Evolutionary conservation across 176 grass and related monocot species (phyloP), one percentile per base, ranked within the genome.

Genomic region (Thinopyrum elongatum): DNA sequence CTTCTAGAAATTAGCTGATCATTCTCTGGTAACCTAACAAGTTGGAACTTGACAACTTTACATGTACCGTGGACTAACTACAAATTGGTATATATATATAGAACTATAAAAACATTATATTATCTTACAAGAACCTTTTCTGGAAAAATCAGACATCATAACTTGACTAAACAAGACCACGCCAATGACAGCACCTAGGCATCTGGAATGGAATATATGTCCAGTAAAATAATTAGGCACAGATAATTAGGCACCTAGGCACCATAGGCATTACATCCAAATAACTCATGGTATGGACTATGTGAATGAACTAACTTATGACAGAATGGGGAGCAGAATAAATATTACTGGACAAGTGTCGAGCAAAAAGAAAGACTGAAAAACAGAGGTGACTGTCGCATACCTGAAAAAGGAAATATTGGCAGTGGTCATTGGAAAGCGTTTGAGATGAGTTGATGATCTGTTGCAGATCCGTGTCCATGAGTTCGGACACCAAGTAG

Each of bases 401-500:
- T 59, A 87, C 92, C 89, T 94, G 92, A 78, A 94, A 91, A 74
- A 91, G 89, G 42, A 94, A 94, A 63, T 91, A 94, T 59, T 77
- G 89, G 80, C 92, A 94, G 66, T 94, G 89, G 12, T 94, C 86
- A 65, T 73, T 87, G 7, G 92, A 91, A 66, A 94, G 89, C 55
- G 74, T 34, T 21, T 84, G 80, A 39, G 79, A 73, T 6, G 92
- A 94, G 26, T 78, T 94, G 34, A 94, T 87, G 53, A 94, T 89
- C 34, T 94, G 75, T 60, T 94, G 79, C 41, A 94, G 76, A 78
- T 94, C 89, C 3, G 81, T 91, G 76, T 91, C 89, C 89, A 91
- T 91, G 36, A 91, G 89, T 60, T 87, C 81, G 67, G 80, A 89
- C 80, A 94, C 92, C 58, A 94, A 53, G 57, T 91, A 91, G 3